A percentile compares a stretch with the other conserved stretches of the same genome.
Conservation (phyloP, 2,329 filamentous ascomycete genomes). For the Nemania sp. region DNA sequence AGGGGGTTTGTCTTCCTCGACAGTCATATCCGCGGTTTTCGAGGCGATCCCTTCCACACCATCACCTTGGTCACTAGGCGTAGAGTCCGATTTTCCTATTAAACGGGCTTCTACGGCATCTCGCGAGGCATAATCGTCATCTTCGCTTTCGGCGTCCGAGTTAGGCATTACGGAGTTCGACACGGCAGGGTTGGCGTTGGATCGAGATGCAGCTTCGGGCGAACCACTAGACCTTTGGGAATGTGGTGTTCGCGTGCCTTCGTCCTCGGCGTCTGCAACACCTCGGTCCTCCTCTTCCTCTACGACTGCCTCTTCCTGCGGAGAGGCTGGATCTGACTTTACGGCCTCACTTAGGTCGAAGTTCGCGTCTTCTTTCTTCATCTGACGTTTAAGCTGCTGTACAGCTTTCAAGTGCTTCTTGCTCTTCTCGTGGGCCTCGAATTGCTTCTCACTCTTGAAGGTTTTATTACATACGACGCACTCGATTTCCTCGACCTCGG, state of each 20-base stretch:
- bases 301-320: slow-evolving; percentile 23
- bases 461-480: slow-evolving; percentile 82
- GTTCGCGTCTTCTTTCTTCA: slow-evolving; percentile 81
- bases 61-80: slow-evolving; percentile 33
- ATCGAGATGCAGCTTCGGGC: slow-evolving; percentile 22
- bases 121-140: slow-evolving; percentile 63
- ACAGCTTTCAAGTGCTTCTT: slow-evolving; percentile 95
- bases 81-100: slow-evolving; percentile 24
- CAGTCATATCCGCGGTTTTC: slow-evolving; percentile 45
- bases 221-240: slow-evolving; percentile 21
- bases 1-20: slow-evolving; percentile 41
- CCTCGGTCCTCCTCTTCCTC: slow-evolving; percentile 16
- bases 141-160: slow-evolving; percentile 43
- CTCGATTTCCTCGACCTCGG: slow-evolving; percentile 71
- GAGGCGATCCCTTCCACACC: slow-evolving; percentile 30
- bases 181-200: slow-evolving; percentile 24
- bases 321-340: slow-evolving; percentile 10
- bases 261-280: slow-evolving; percentile 13
- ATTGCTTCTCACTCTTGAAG: slow-evolving; percentile 94
- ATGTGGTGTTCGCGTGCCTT: slow-evolving; percentile 12
- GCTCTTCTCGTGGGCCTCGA: slow-evolving; percentile 91
- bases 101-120: slow-evolving; percentile 59
- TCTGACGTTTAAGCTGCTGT: slow-evolving; percentile 81
- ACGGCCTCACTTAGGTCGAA: slow-evolving; percentile 60
- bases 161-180: slow-evolving; percentile 25